A percentile compares a stretch with the other conserved stretches of the same genome.
Conservation (phyloP, 1,139 yeast species). For the Pichiaceae sp. region DNA sequence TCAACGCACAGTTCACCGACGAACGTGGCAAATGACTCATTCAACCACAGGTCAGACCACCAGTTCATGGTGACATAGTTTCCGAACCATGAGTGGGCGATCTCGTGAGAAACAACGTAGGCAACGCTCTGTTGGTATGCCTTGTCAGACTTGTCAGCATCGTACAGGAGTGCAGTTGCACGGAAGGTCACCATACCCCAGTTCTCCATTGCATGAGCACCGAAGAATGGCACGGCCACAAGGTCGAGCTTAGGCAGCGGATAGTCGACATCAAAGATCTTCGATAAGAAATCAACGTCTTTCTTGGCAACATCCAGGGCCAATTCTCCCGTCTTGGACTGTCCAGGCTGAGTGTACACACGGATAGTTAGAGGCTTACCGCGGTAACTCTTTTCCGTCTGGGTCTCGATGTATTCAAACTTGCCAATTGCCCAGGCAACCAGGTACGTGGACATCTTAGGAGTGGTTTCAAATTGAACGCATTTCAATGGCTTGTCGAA, state of each 20-base stretch:
- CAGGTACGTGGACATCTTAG: constrained; percentile 47
- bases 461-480: constrained; percentile 36
- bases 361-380: constrained; percentile 41
- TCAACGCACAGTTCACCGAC: constrained; percentile 47
- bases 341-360: constrained; percentile 47
- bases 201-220: constrained; percentile 59
- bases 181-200: constrained; percentile 52
- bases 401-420: constrained; percentile 42
- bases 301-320: constrained; percentile 45
- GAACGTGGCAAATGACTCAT: constrained; percentile 59
- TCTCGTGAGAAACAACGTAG: constrained; percentile 52
- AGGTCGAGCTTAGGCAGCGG: constrained; percentile 55
- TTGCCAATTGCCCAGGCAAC: constrained; percentile 55
- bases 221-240: constrained; percentile 49
- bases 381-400: constrained; percentile 24
- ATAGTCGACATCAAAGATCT: constrained; percentile 45
- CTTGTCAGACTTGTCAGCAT: constrained; percentile 36
- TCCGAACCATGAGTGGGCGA: constrained; percentile 64
- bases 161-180: constrained; percentile 43
- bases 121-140: constrained; percentile 43
- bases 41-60: constrained; percentile 60
- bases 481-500: constrained; percentile 6
- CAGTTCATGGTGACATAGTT: constrained; percentile 55
- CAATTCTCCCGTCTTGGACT: constrained; percentile 39
- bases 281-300: constrained; percentile 43